Evolutionary conservation across 768 basidiomycete genomes (phyloP).

Genomic region (Neoboletus subvelutipes): DNA sequence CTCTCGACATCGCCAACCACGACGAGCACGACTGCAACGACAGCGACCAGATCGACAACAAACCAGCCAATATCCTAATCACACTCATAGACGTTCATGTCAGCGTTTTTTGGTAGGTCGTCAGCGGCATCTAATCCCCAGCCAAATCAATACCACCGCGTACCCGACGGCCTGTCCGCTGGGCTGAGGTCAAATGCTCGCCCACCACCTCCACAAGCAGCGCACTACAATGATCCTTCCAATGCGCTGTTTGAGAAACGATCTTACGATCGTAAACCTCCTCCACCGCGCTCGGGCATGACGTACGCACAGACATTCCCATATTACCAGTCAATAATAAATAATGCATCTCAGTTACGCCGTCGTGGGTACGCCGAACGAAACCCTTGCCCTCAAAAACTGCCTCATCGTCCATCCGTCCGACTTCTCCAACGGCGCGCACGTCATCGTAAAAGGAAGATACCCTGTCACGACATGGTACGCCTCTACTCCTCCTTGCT

Average conservation of each 20-base stretch:
- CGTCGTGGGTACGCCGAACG: slow-evolving; percentile 62
- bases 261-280: slow-evolving; percentile 41
- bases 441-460: slow-evolving; percentile 70
- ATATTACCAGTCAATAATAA: not conserved
- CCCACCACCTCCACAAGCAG: slow-evolving; percentile 38
- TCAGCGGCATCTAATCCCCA: slow-evolving; percentile 32
- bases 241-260: slow-evolving; percentile 51
- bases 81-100: slow-evolving; percentile 15
- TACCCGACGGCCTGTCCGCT: slow-evolving; percentile 40
- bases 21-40: not conserved
- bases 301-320: slow-evolving; percentile 15
- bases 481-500: slow-evolving; percentile 19
- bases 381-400: slow-evolving; percentile 74
- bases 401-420: slow-evolving; percentile 75
- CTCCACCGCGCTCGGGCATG: slow-evolving; percentile 33
- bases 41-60: not conserved
- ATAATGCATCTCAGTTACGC: slow-evolving; percentile 39
- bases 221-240: slow-evolving; percentile 56
- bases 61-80: not conserved
- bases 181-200: slow-evolving; percentile 36
- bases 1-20: not conserved
- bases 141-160: slow-evolving; percentile 42
- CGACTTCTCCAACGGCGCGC: slow-evolving; percentile 72
- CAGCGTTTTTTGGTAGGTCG: slow-evolving; percentile 46
- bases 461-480: slow-evolving; percentile 77